Conservation (phyloP, 345 rosid species). For the Hibiscus syriacus region DNA sequence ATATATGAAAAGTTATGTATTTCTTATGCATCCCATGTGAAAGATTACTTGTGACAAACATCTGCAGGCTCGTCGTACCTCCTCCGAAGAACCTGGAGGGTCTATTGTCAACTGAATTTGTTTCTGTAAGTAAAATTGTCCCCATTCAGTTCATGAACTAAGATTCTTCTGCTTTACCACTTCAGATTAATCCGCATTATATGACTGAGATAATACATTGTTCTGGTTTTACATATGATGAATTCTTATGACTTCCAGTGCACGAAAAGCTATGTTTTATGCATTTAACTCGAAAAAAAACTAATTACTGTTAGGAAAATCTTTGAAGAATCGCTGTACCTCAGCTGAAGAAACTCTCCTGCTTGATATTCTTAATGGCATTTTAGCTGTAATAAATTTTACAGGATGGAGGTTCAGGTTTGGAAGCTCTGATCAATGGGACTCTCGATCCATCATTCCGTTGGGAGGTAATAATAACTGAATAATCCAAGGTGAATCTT, state of each 20-base stretch:
- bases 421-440: slow-evolving; percentile 37
- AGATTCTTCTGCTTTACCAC: not conserved
- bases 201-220: no score
- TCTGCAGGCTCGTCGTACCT: slow-evolving; percentile 63
- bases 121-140: slow-evolving; percentile 41
- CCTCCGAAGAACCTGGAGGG: slow-evolving; percentile 68
- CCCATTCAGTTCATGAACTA: not conserved
- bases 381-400: not conserved
- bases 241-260: not conserved
- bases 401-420: slow-evolving; percentile 53
- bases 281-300: not conserved
- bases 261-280: not conserved
- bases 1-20: not conserved
- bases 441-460: slow-evolving; percentile 51
- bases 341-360: not conserved
- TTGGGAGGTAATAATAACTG: slow-evolving; percentile 52
- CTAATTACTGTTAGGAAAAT: no score
- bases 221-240: no score
- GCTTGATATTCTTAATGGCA: not conserved
- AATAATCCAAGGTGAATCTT: not conserved
- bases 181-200: no score
- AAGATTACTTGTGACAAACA: not conserved
- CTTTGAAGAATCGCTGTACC: no score
- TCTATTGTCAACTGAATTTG: slow-evolving; percentile 37
- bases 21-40: no score